Evolutionary conservation across 116 monocot genomes (phyloP), one percentile per base, ranked within the genome.

Genomic region (Dioscorea cayenensis): DNA sequence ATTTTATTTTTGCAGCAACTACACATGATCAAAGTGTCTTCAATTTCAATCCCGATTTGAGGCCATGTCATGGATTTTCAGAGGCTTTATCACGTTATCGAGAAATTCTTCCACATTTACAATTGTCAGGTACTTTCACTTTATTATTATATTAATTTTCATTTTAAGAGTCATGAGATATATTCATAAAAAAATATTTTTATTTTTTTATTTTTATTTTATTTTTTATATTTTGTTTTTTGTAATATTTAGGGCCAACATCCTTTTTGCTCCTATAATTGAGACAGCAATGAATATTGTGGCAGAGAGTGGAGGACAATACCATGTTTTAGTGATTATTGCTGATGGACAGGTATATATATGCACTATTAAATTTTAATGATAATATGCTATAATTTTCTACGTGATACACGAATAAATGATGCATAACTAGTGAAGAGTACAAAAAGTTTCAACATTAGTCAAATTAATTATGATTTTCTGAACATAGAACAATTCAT

Each of bases 211-310:
- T 19, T 29, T 6, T 38, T 38, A 66, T 37, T 19, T 66, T 25
- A 25, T 25, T 25, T 25, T 25, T 36, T 14, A 13, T 17, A 21
- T 51, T 73, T 18, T 32, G n/a, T n/a, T 71, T 32, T 32, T 4
- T 32, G 3, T 65, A 64, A 17, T 38, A 55, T 59, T 21, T 71
- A 91, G 95, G 91, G 18, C 95, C 95, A 49, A 89, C 92, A 72
- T 95, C 95, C 25, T 91, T 95, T 81, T 95, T 81, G 91, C 91
- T 50, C 95, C 95, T 25, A 85, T 95, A 22, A 91, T 95, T 67
- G 86, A 95, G 66, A 91, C 76, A 84, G 91, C 95, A 8, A 84
- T 80, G 84, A 84, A 82, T 17, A 91, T 91, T 76, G 95, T 95
- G 49, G 81, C 79, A 75, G 75, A 83, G 32, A 91, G 92, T 81